Evolutionary conservation across 345 rosid species (phyloP), one percentile per base, ranked within the genome.

Genomic region (Linum usitatissimum): DNA sequence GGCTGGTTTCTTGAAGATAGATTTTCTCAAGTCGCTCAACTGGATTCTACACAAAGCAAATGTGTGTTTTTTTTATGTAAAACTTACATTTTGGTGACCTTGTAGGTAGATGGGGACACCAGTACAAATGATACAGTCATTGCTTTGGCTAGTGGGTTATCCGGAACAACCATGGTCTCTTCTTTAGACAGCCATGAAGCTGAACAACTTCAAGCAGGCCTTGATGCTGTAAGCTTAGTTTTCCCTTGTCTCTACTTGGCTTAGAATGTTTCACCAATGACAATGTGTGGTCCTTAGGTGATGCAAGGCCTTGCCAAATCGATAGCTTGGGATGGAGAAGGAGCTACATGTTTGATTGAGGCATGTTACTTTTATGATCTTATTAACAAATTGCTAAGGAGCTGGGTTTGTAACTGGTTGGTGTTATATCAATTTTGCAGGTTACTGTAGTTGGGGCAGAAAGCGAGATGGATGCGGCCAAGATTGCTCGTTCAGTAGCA

Each of bases 301-400:
- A 92, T 87, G 99, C 96, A 92, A 84, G 93, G 95, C 68, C 96
- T 90, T 59, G 99, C 99, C 19, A 92, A 90, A 78, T 90, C 99
- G 75, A 79, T 90, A 69, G 97, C 99, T 71, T 93, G 96, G 99
- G 99, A 92, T 83, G 99, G 99, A 60, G 99, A 90, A 75, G 99
- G 97, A 58, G 96, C 99, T 51, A 90, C 99, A 1, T 93, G 99
- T 73, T 76, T 93, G 62, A 82, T 90, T 74, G 97, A 93, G 97
- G 99, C 86, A 53, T 17, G 71, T 53, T 55, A 49, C 53, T 65
- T 39, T 18, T 57, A 2, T 18, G n/a, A 53, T 30, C 54, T 48
- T 6, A 15, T 66, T 34, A 40, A 21, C n/a, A n/a, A 30, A 30
- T 10, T 8, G 57, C 42, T 23, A 23, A n/a, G 48, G 57, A 45